These are phyloP conservation scores for Pseudohyphozyma bogoriensis DNA, from an alignment of 768 basidiomycete species.

Conservation along the genomic window DNA sequence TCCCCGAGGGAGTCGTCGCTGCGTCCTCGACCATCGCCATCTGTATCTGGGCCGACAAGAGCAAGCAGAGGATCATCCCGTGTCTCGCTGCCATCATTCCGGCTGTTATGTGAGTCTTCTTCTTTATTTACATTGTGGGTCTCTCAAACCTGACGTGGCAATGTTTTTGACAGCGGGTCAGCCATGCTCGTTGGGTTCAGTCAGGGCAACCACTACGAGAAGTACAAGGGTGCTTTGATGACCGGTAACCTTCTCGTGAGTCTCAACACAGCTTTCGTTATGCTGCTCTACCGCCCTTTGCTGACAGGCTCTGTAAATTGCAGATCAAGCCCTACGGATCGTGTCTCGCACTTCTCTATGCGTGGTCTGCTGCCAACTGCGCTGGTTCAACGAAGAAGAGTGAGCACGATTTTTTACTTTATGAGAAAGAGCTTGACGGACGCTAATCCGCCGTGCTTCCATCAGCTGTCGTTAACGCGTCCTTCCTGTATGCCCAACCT, in stretches of 20 bases:
- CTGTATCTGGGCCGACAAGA: conserved; percentile 2
- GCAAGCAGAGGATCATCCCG: conserved; percentile 1
- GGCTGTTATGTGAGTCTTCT: neutral
- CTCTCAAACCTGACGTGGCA: conserved; percentile 43
- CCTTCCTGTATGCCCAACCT: no score
- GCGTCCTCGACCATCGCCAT: conserved; percentile 44
- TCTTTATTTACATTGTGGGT: neutral
- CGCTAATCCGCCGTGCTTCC: neutral
- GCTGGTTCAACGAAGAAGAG: conserved; percentile 57
- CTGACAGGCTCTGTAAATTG: conserved; percentile 39
- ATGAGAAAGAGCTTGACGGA: neutral
- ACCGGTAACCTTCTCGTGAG: conserved; percentile 43
- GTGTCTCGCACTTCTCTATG: conserved; percentile 52
- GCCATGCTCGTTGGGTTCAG: conserved; percentile 52
- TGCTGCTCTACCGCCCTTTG: neutral
- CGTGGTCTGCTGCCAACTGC: conserved; percentile 57
- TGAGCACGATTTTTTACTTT: neutral
- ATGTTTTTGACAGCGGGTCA: conserved; percentile 46
- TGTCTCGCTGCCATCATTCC: neutral
- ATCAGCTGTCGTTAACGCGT: conserved; percentile 7
- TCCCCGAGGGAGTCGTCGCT: conserved; percentile 49
- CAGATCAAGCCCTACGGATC: conserved; percentile 48
- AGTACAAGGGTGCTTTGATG: conserved; percentile 48
- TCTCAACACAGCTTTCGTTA: neutral
- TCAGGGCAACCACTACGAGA: neutral